Conservation (phyloP, 2,329 filamentous ascomycete species). For the Piedraia hortae region DNA sequence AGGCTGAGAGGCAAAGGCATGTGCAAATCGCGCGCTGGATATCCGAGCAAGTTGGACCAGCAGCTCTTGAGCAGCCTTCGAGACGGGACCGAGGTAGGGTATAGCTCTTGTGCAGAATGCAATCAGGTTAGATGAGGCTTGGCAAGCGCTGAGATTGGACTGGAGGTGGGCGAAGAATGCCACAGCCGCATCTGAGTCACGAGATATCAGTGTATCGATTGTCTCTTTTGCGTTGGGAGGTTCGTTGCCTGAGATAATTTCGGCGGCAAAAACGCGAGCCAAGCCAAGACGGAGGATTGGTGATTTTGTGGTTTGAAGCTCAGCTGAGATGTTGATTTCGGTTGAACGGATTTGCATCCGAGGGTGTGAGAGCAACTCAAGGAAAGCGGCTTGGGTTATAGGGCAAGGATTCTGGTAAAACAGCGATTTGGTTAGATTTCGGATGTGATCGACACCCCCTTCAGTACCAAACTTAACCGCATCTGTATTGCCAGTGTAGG, state of each 20-base stretch:
- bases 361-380: constrained; percentile 9
- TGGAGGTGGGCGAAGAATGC: no score
- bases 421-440: no score
- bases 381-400: constrained; percentile 12
- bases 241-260: neutral
- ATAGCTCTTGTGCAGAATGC: no score
- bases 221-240: neutral
- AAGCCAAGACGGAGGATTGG: neutral
- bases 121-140: no score
- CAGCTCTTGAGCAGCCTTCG: no score
- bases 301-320: neutral
- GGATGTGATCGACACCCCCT: no score
- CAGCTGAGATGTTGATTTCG: neutral
- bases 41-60: no score
- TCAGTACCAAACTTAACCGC: neutral
- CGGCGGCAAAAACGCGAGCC: neutral
- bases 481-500: neutral
- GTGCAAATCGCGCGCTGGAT: no score
- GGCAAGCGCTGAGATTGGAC: no score
- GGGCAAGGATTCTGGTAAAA: constrained; percentile 7
- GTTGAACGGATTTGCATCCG: neutral
- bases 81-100: no score
- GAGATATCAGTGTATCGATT: neutral
- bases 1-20: no score
- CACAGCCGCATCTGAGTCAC: no score